Percentiles rank a stretch among this genome's conserved stretches.
Conservation (phyloP, 768 basidiomycete species). For the Tylopilus felleus region DNA sequence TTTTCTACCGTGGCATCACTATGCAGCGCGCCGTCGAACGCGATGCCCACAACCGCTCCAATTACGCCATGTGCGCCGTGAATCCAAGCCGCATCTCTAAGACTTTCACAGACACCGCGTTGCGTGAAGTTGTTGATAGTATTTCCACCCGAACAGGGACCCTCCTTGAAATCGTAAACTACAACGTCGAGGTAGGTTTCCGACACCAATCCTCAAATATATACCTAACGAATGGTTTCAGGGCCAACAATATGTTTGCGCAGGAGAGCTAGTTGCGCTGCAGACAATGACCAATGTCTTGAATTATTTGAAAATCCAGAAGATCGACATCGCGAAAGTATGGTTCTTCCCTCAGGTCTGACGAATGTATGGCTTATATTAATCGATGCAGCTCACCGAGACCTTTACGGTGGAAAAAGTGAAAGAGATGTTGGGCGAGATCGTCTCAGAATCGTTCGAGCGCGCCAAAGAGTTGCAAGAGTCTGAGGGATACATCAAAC, state of each 20-base stretch:
- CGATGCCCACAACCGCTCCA: conserved; percentile 86
- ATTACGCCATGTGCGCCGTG: conserved; percentile 99
- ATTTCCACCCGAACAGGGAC: conserved; percentile 74
- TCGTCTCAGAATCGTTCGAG: conserved; percentile 77
- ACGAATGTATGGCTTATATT: background rate
- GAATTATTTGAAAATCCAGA: conserved; percentile 95
- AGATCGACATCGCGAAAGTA: conserved; percentile 89
- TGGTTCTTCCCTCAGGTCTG: background rate
- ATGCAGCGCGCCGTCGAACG: conserved; percentile 99
- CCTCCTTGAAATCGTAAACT: conserved; percentile 97
- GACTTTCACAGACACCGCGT: conserved; percentile 90
- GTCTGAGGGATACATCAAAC: conserved; percentile 82
- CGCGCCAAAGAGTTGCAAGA: conserved; percentile 76
- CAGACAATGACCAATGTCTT: conserved; percentile 95
- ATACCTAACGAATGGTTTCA: conserved; percentile 32
- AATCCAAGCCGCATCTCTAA: conserved; percentile 94
- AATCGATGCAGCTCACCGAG: conserved; percentile 67
- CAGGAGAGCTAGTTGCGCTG: conserved; percentile 90
- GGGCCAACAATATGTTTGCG: conserved; percentile 99
- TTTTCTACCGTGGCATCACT: conserved; percentile 99
- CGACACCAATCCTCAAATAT: background rate
- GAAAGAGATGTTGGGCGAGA: conserved; percentile 92
- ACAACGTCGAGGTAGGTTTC: conserved; percentile 75
- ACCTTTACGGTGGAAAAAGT: conserved; percentile 88
- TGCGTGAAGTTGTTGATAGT: conserved; percentile 95